Percentiles rank a stretch among this genome's conserved stretches.
Evolutionary conservation across 75 land plant species (phyloP).

Genomic region (Picea glauca): DNA sequence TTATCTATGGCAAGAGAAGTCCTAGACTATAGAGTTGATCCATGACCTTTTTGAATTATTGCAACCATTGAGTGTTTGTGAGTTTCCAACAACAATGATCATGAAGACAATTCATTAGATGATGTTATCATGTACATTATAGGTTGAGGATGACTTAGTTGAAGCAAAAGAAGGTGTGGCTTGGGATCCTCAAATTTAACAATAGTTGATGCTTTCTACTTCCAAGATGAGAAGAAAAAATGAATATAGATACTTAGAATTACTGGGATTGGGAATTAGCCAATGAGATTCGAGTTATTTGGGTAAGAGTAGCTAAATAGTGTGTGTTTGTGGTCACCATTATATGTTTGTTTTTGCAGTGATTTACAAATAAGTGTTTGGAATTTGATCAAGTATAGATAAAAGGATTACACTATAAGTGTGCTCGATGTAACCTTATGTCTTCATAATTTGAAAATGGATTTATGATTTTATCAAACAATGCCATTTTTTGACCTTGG

Average conservation of each 20-base stretch:
- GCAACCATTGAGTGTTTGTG: not conserved
- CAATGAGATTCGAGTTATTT: constrained; percentile 91
- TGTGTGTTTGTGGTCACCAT: no score
- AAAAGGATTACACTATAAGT: not conserved
- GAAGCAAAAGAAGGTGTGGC: constrained; percentile 43
- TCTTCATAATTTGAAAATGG: no score
- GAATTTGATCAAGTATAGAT: not conserved
- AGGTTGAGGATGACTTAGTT: constrained; percentile 75
- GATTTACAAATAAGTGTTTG: no score
- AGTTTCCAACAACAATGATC: not conserved
- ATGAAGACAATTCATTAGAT: not conserved
- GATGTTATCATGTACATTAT: not conserved
- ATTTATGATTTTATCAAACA: no score
- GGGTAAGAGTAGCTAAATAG: constrained; percentile 47
- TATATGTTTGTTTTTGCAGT: not conserved
- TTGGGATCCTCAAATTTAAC: not conserved
- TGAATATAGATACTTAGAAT: constrained; percentile 72
- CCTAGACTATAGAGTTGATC: constrained; percentile 70
- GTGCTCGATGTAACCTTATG: not conserved
- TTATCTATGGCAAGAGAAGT: constrained; percentile 91
- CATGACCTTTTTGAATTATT: not conserved
- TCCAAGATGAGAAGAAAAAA: constrained; percentile 53
- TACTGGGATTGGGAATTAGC: constrained; percentile 92
- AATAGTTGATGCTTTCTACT: not conserved
- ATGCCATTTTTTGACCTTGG: no score